Base-by-base conservation (phyloP, 1,139 yeast genomes). In the Sugiyamaella grinbergsii region DNA sequence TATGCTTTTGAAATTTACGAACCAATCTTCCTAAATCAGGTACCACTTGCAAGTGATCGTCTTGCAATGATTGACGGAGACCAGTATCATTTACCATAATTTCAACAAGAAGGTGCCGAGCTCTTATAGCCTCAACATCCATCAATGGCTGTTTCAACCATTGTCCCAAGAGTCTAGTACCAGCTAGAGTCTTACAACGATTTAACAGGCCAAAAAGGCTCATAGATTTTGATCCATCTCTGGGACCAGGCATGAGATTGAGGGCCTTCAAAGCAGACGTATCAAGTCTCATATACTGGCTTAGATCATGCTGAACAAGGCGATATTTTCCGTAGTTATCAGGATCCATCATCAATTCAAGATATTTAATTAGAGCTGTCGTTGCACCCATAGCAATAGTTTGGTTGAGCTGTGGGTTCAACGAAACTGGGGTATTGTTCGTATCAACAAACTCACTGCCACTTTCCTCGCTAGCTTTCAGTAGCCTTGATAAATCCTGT, bases 101-200 rank as follows among this genome's bases (percentile, higher is more conserved):
- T 37, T 80, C 85, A 7, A 93, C 96, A 50, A 93, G 72, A 5
- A 74, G 67, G 57, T 88, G 97, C 50, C 98, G 78, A 33, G 81
- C 76, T 38, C 71, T 68, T 39, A 93, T 91, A 47, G 75, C 79
- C 0, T 63, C 64, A 18, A 78, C 64, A 58, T 80, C 80, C 51
- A 95, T 83, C 46, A 93, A 75, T 0, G 98, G 98, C 68, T 93
- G 98, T 63, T 93, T 93, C 56, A 94, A 76, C 98, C 98, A 93
- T 63, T 89, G 96, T 10, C 93, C 83, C 32, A 93, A 76, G 49
- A 91, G 71, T 58, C 98, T 78, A 1, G 93, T 76, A 3, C 98
- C 98, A 18, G 94, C 88, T 0, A 82, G 75, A 2, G 95, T 85
- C 62, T 86, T 88, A 72, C 98, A 93, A 58, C 83, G 82, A 71